Conservation (phyloP, 768 basidiomycete species). For the Epithele typhae region DNA sequence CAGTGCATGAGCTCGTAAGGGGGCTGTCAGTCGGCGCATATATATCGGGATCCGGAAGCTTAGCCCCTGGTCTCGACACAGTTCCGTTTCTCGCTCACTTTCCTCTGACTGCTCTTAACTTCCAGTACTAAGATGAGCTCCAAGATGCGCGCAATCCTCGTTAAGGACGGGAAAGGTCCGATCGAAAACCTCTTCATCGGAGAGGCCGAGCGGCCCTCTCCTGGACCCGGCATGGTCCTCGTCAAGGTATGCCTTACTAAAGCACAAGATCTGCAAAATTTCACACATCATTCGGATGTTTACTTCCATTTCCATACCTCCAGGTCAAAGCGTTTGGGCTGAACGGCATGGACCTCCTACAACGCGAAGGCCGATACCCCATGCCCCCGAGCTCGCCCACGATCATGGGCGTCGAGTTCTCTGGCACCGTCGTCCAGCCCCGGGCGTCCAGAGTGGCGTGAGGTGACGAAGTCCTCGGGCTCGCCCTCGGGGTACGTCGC, state of each 20-base stretch:
- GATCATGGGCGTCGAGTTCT: constrained; percentile 87
- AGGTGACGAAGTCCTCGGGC: constrained; percentile 89
- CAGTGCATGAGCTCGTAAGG: too few relatives aligned
- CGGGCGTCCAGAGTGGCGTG: constrained; percentile 34
- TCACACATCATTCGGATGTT: background rate
- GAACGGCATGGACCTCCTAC: constrained; percentile 81
- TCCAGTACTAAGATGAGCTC: too few relatives aligned
- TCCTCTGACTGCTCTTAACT: too few relatives aligned
- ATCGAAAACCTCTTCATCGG: constrained; percentile 78
- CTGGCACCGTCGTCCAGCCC: constrained; percentile 51
- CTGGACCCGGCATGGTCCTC: constrained; percentile 58
- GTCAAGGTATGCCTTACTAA: constrained; percentile 80
- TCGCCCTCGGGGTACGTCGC: constrained; percentile 75
- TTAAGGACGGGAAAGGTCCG: constrained; percentile 74
- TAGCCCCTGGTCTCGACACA: too few relatives aligned
- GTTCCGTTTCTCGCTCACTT: too few relatives aligned
- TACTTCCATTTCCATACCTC: background rate
- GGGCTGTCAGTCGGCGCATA: too few relatives aligned
- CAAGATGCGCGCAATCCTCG: constrained; percentile 82
- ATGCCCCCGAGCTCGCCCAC: constrained; percentile 66
- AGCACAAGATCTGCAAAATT: background rate
- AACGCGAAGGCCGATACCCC: constrained; percentile 74
- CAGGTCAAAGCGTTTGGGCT: constrained; percentile 81
- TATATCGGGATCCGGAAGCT: too few relatives aligned
- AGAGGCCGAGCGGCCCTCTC: constrained; percentile 58